Evolutionary conservation across 495 filamentous ascomycete genomes (phyloP).

Genomic region (Xylaria nigripes): DNA sequence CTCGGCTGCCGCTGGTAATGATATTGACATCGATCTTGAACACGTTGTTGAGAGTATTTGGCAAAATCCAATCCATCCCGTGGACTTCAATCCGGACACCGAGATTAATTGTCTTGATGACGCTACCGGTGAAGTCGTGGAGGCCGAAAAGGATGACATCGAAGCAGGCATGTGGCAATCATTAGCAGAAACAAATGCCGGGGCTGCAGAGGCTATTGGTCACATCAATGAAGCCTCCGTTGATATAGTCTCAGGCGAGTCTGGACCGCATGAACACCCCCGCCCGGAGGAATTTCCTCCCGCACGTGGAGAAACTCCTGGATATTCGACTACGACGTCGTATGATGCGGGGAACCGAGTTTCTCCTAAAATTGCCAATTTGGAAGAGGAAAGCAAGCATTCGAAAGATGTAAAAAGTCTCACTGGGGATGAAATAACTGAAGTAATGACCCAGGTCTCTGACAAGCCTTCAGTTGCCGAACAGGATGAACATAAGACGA

Average conservation of each 20-base stretch:
- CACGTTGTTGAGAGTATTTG: conserved; percentile 16
- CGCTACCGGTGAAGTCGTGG: conserved; percentile 11
- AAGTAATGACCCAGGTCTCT: background rate
- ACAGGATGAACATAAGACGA: background rate
- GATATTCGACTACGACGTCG: background rate
- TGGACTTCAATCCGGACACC: conserved; percentile 21
- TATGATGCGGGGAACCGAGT: background rate
- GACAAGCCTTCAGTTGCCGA: background rate
- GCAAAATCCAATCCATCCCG: conserved; percentile 16
- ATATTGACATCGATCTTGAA: conserved; percentile 24
- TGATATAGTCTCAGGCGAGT: background rate
- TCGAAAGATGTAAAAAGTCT: background rate
- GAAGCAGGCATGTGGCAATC: conserved; percentile 15
- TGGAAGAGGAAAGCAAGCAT: background rate
- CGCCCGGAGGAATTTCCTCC: too few relatives aligned
- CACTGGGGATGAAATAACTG: background rate
- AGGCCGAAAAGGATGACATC: conserved; percentile 21
- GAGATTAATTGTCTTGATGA: conserved; percentile 23
- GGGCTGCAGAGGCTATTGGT: background rate
- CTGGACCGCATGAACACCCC: background rate
- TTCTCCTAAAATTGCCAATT: background rate
- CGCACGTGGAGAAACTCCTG: background rate
- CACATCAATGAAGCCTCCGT: background rate
- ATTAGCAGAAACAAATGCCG: background rate
- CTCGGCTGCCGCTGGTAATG: conserved; percentile 13